Base-by-base conservation (phyloP, 495 filamentous ascomycete species). In the Penicillium silybi region DNA sequence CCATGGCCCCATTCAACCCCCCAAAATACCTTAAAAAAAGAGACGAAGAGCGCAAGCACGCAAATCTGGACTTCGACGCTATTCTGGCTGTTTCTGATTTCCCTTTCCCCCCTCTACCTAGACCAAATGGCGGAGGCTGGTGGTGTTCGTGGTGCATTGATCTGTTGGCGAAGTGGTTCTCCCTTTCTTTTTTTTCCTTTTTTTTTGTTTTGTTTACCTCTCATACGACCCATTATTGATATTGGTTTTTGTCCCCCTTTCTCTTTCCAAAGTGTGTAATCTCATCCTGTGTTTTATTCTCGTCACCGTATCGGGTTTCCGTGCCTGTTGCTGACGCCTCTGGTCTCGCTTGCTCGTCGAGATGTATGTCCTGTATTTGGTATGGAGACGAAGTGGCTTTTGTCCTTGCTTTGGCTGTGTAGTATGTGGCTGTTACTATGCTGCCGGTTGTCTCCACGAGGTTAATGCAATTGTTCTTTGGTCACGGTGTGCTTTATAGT, bases 71-170 rank as follows among this genome's bases (percentile, higher is more conserved):
- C 56, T 65, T 60, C 56, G 50, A 65, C 49, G 59, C 62, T 59
- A 52, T 63, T 65, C 56, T 67, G 61, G 52, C 50, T 61, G 56
- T 64, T 56, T 52, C 44, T 56, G 46, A 52, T 68, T 59, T 63
- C 56, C 63, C 54, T 56, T 69, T 64, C 59, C 61, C 63, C 64
- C 66, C 61, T 67, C 65, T 61, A 41, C 60, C 66, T 72, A 69
- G 67, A 73, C 58, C 61, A 42, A 50, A 63, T 63, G 58, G 69
- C 62, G 67, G 71, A 75, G 66, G 69, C 37, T 66, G 67, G 62
- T 59, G 72, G 73, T 75, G 72, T 75, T 74, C 59, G 60, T 67
- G 74, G 72, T 72, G 72, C 69, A 67, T 66, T 66, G 61, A 61
- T 57, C 62, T 59, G 53, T 60, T 46, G 62, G 62, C 60, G 55